Evolutionary conservation across 2,329 filamentous ascomycete species (phyloP).

Genomic region (Fusarium tanahbumbuense): DNA sequence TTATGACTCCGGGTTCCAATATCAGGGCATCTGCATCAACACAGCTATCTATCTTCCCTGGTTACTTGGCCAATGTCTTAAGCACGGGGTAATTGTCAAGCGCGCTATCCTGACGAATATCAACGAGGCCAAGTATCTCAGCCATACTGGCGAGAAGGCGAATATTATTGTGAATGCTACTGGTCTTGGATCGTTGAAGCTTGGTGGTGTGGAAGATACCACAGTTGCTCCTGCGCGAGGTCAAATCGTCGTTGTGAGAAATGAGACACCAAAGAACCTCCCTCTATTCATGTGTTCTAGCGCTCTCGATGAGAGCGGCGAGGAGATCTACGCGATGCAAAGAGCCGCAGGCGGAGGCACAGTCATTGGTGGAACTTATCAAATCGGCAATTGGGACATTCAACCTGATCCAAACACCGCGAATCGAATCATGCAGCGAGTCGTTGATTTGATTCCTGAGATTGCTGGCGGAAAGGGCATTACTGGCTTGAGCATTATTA

Average conservation of each 20-base stretch:
- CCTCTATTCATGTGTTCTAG: slow-evolving; percentile 77
- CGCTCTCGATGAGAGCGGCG: slow-evolving; percentile 77
- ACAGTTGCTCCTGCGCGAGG: slow-evolving; percentile 81
- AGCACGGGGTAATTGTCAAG: slow-evolving; percentile 76
- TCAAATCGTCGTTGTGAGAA: slow-evolving; percentile 85
- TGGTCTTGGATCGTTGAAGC: slow-evolving; percentile 76
- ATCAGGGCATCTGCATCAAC: slow-evolving; percentile 92
- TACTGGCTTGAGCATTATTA: slow-evolving; percentile 77
- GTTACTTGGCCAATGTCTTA: slow-evolving; percentile 83
- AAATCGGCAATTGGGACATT: slow-evolving; percentile 82
- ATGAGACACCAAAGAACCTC: slow-evolving; percentile 66
- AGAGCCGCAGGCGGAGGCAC: slow-evolving; percentile 82
- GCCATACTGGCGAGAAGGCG: slow-evolving; percentile 65
- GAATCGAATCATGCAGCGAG: slow-evolving; percentile 82
- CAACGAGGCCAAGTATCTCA: slow-evolving; percentile 67
- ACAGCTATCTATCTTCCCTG: slow-evolving; percentile 87
- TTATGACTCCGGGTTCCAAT: slow-evolving; percentile 77
- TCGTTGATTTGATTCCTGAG: slow-evolving; percentile 71
- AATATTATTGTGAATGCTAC: slow-evolving; percentile 87
- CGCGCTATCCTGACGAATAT: slow-evolving; percentile 75
- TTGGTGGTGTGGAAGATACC: slow-evolving; percentile 84
- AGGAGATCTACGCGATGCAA: slow-evolving; percentile 85
- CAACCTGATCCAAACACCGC: slow-evolving; percentile 82
- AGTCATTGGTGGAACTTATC: slow-evolving; percentile 84
- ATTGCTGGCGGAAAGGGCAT: slow-evolving; percentile 75